A percentile compares a stretch with the other conserved stretches of the same genome.
These are phyloP conservation scores for Glutinoglossum americanum DNA, from an alignment of 495 filamentous ascomycete genomes.

Conservation along the genomic window DNA sequence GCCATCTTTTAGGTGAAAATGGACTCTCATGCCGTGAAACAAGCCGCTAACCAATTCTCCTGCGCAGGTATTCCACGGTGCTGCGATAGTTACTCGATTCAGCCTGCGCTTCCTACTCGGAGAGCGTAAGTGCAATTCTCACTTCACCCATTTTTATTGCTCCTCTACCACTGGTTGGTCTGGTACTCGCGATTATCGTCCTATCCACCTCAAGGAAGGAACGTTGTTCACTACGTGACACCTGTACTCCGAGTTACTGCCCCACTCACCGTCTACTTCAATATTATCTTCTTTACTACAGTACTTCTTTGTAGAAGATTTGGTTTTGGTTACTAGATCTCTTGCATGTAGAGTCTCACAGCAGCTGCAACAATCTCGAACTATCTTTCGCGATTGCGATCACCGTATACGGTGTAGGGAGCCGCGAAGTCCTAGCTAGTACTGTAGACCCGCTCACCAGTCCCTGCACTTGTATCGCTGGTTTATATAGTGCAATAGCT, in stretches of 20 bases:
- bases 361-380: slow-evolving; percentile 90
- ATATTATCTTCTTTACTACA: slow-evolving; percentile 47
- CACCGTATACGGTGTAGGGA: slow-evolving; percentile 57
- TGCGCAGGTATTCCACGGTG: slow-evolving; percentile 62
- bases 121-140: slow-evolving; percentile 38
- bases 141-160: slow-evolving; percentile 48
- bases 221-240: no score
- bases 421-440: slow-evolving; percentile 63
- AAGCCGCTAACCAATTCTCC: slow-evolving; percentile 58
- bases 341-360: slow-evolving; percentile 70
- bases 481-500: slow-evolving; percentile 55
- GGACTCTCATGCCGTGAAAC: no score
- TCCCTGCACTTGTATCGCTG: slow-evolving; percentile 60
- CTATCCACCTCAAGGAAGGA: no score
- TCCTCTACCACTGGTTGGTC: slow-evolving; percentile 20
- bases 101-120: slow-evolving; percentile 31
- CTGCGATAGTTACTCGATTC: slow-evolving; percentile 55
- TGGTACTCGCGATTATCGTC: no score
- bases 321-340: slow-evolving; percentile 52
- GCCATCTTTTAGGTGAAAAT: no score
- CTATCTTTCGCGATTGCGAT: slow-evolving; percentile 80
- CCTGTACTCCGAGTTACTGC: slow-evolving; percentile 31
- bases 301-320: slow-evolving; percentile 30
- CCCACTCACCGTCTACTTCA: slow-evolving; percentile 62
- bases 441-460: slow-evolving; percentile 77